Conservation (phyloP, 768 basidiomycete species). For the Paxillus rubicundulus region DNA sequence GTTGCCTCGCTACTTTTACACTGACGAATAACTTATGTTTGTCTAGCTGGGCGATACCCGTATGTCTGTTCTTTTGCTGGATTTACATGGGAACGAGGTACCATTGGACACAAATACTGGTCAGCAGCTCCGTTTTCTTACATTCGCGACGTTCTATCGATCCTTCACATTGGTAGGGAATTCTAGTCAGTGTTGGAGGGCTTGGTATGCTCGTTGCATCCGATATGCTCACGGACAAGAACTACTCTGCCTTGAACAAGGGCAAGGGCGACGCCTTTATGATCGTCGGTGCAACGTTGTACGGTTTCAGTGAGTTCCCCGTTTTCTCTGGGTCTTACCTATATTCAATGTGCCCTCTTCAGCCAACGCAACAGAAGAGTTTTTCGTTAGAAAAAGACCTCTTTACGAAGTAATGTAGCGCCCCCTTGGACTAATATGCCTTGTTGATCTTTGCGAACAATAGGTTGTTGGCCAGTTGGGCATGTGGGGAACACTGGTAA, state of each 20-base stretch:
- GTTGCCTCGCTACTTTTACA: constrained; percentile 18
- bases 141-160: background rate
- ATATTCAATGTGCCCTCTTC: constrained; percentile 1
- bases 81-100: constrained; percentile 77
- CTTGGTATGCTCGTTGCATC: constrained; percentile 78
- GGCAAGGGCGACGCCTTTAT: constrained; percentile 85
- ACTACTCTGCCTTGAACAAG: constrained; percentile 60
- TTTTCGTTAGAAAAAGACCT: constrained; percentile 75
- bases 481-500: constrained; percentile 80
- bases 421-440: background rate
- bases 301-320: constrained; percentile 71
- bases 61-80: constrained; percentile 82
- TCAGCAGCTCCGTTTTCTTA: constrained; percentile 30
- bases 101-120: constrained; percentile 81
- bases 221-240: constrained; percentile 75
- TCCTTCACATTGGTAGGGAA: constrained; percentile 46
- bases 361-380: constrained; percentile 90
- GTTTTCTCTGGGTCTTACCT: background rate
- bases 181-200: constrained; percentile 69
- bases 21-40: constrained; percentile 1
- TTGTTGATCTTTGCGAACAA: background rate
- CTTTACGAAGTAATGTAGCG: constrained; percentile 60
- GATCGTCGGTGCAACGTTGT: constrained; percentile 81
- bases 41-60: constrained; percentile 81
- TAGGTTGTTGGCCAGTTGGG: constrained; percentile 83